A percentile compares a stretch with the other conserved stretches of the same genome.
Conservation (phyloP, 805 yeast species). For the Ogataea glucozyma region DNA sequence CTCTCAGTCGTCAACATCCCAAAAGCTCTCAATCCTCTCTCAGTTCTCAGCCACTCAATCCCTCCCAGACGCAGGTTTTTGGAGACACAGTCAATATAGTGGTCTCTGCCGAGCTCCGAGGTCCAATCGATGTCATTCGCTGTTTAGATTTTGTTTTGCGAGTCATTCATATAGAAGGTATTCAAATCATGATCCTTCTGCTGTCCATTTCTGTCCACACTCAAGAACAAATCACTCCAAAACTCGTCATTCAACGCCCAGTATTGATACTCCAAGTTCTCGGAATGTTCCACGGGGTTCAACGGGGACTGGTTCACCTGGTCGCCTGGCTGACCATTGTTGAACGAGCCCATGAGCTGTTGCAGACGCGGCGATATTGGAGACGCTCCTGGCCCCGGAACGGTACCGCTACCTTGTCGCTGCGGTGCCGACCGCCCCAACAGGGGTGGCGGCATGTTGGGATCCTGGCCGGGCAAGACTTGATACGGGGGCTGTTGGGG, state of each 20-base stretch:
- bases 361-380: conserved; percentile 10
- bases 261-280: conserved; percentile 47
- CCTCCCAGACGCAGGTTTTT: no score
- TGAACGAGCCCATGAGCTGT: conserved; percentile 10
- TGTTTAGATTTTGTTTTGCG: conserved; percentile 10
- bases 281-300: conserved; percentile 20
- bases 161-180: conserved; percentile 17
- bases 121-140: not conserved
- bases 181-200: conserved; percentile 17
- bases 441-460: conserved; percentile 5
- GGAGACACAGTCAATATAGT: not conserved
- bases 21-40: no score
- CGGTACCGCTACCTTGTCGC: no score
- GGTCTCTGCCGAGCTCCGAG: not conserved
- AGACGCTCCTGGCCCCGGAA: conserved; percentile 1
- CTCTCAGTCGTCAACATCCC: no score
- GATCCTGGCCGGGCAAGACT: not conserved
- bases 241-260: conserved; percentile 67
- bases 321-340: conserved; percentile 3
- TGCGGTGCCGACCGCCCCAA: not conserved
- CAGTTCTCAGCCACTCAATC: no score
- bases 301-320: conserved; percentile 4
- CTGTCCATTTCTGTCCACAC: conserved; percentile 21
- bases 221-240: conserved; percentile 58
- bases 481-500: not conserved